A percentile compares a stretch with the other conserved stretches of the same genome.
phyloP scores from a whole-genome alignment of 495 filamentous ascomycete genomes.

The Podospora conica region DNA sequence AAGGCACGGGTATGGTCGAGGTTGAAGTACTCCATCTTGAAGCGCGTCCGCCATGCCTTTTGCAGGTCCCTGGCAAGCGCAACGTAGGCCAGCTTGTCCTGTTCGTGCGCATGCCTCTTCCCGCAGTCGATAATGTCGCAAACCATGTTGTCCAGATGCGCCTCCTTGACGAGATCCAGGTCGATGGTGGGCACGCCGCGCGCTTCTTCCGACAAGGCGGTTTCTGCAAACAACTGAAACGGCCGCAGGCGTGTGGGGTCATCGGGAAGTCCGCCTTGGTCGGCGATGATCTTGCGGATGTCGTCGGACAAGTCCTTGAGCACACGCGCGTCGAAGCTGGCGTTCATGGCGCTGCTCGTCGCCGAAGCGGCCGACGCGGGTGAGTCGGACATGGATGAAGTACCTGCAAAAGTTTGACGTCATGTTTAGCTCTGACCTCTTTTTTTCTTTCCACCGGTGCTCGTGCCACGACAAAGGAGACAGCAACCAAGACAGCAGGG shows the following conservation, averaged over 20 bases:
- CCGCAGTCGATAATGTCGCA: constrained; percentile 21
- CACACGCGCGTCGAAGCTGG: neutral
- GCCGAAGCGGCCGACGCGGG: neutral
- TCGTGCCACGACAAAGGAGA: neutral
- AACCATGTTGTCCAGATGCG: constrained; percentile 40
- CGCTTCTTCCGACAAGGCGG: constrained; percentile 29
- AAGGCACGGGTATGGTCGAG: constrained; percentile 35
- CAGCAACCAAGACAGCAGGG: neutral
- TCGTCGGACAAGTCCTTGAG: constrained; percentile 3
- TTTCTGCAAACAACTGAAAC: constrained; percentile 32
- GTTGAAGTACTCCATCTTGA: constrained; percentile 32
- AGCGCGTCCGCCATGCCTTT: constrained; percentile 32
- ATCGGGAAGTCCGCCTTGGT: neutral
- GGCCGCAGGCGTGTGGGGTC: constrained; percentile 14
- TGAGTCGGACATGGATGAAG: constrained; percentile 1
- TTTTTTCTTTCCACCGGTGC: neutral
- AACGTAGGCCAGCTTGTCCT: constrained; percentile 13
- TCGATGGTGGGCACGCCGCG: constrained; percentile 14
- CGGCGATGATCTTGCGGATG: neutral
- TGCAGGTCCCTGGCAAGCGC: constrained; percentile 29
- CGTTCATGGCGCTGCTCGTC: constrained; percentile 2
- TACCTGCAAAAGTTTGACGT: constrained; percentile 2
- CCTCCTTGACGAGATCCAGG: constrained; percentile 30
- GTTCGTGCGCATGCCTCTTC: neutral
- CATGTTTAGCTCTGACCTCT: neutral